Conservation (phyloP, 768 basidiomycete species). For the Kwoniella sp. region DNA sequence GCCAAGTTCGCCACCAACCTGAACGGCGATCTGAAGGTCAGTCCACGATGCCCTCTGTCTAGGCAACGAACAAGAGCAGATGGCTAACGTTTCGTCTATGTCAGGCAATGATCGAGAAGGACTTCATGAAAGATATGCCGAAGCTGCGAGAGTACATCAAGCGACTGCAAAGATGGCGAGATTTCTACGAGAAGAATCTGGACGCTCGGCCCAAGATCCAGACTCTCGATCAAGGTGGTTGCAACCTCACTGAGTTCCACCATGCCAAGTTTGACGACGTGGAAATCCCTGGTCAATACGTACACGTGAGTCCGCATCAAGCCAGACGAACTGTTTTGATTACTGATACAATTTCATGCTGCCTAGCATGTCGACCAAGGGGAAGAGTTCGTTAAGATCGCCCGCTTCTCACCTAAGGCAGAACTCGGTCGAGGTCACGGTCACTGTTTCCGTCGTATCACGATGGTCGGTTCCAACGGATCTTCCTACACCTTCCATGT, state of each 20-base stretch:
- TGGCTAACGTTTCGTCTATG: too few relatives aligned
- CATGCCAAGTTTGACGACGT: conserved; percentile 97
- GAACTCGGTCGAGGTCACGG: conserved; percentile 87
- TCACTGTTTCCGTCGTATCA: conserved; percentile 84
- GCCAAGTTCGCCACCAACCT: conserved; percentile 57
- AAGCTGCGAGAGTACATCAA: conserved; percentile 83
- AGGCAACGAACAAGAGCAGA: too few relatives aligned
- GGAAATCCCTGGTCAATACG: conserved; percentile 98
- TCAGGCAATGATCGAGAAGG: conserved; percentile 88
- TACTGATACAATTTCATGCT: background rate
- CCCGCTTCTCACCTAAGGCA: conserved; percentile 84
- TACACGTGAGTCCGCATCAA: conserved; percentile 67
- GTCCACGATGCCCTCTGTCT: background rate
- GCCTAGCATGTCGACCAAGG: conserved; percentile 89
- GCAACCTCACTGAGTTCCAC: conserved; percentile 96
- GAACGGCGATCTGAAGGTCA: conserved; percentile 51
- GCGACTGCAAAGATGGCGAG: conserved; percentile 88
- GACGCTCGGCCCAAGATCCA: conserved; percentile 81
- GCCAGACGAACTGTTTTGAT: background rate
- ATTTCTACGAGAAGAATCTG: conserved; percentile 79
- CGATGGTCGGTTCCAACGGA: conserved; percentile 85
- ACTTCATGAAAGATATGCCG: conserved; percentile 78
- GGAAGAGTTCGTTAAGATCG: conserved; percentile 84
- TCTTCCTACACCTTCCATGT: conserved; percentile 86
- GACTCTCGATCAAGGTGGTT: conserved; percentile 80